phyloP scores from a whole-genome alignment of 2,329 filamentous ascomycete species.

The Xylariales sp. region DNA sequence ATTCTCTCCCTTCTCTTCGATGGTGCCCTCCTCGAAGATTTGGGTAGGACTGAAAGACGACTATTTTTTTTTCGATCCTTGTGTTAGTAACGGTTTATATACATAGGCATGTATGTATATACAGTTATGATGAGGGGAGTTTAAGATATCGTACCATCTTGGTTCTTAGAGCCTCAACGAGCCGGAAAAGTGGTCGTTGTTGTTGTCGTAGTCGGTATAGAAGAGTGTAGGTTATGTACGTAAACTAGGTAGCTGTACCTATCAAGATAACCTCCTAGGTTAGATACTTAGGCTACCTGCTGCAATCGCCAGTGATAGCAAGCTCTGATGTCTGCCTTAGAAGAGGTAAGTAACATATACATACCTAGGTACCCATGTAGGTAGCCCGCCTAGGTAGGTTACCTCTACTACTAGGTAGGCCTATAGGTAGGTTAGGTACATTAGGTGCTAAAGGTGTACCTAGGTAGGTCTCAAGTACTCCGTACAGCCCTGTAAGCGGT shows the following conservation, averaged over 20 bases:
- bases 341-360: too few relatives aligned
- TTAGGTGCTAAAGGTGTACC: too few relatives aligned
- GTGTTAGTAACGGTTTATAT: conserved; percentile 28
- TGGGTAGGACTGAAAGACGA: conserved; percentile 87
- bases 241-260: too few relatives aligned
- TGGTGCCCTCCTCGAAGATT: conserved; percentile 97
- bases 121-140: neutral
- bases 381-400: neutral
- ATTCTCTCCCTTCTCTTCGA: conserved; percentile 99
- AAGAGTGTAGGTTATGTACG: neutral
- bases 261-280: neutral
- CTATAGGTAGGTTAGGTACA: too few relatives aligned
- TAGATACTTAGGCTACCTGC: conserved; percentile 5
- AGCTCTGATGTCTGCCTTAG: neutral
- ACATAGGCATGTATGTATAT: too few relatives aligned
- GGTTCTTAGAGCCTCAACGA: conserved; percentile 6
- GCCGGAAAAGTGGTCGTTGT: conserved; percentile 4
- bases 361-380: too few relatives aligned
- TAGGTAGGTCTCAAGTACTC: too few relatives aligned
- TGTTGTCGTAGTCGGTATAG: conserved; percentile 4
- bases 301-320: neutral
- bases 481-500: neutral
- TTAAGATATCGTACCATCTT: conserved; percentile 34
- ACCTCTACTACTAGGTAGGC: neutral
- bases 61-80: conserved; percentile 45